Evolutionary conservation across 2,329 filamentous ascomycete species (phyloP).

Genomic region (Claviceps arundinis): DNA sequence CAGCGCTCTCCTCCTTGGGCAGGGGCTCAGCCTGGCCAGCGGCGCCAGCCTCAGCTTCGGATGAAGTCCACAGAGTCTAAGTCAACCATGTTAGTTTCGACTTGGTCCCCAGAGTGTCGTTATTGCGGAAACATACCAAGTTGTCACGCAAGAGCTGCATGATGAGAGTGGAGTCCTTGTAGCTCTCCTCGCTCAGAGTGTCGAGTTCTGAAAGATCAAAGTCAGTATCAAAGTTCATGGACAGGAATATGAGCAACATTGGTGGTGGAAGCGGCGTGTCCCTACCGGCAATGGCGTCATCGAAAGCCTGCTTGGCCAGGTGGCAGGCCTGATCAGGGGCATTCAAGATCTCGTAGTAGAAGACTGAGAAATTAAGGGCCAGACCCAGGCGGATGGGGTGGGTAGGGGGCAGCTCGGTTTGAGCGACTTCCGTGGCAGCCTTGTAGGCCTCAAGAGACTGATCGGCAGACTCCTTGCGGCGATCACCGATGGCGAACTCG

Average conservation of each 20-base stretch:
- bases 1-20: conserved; percentile 31
- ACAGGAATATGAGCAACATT: background rate
- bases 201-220: conserved; percentile 61
- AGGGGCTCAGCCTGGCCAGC: conserved; percentile 36
- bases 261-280: conserved; percentile 6
- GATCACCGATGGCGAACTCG: conserved; percentile 88
- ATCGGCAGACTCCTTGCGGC: conserved; percentile 88
- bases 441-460: conserved; percentile 97
- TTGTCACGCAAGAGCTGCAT: conserved; percentile 98
- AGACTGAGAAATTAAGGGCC: conserved; percentile 97
- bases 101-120: background rate
- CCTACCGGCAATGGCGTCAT: conserved; percentile 80
- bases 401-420: conserved; percentile 92
- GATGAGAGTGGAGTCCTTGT: conserved; percentile 97
- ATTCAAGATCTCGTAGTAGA: conserved; percentile 99
- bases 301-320: conserved; percentile 96
- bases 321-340: conserved; percentile 96
- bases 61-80: conserved; percentile 97
- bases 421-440: conserved; percentile 88
- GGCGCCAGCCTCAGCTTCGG: conserved; percentile 72
- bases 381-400: conserved; percentile 97
- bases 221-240: background rate
- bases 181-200: conserved; percentile 94
- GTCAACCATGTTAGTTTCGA: background rate
- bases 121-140: conserved; percentile 47